Conservation (phyloP, 1,284 basidiomycete genomes). For the Tilletia caries region DNA sequence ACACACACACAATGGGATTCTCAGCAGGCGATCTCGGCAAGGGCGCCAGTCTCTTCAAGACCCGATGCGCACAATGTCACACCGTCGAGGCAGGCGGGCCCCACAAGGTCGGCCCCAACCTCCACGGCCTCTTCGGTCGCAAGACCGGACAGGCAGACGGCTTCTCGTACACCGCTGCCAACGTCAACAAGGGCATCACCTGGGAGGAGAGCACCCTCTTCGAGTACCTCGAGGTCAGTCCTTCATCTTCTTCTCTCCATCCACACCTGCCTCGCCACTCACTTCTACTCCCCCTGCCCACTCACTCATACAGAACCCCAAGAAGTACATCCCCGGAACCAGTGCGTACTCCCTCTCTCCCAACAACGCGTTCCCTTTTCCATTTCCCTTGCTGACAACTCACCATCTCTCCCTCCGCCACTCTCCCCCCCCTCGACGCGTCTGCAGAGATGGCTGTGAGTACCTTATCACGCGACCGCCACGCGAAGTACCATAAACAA, state of each 20-base stretch:
- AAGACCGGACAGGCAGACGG: conserved; percentile 75
- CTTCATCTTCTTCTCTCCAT: background rate
- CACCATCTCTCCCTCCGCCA: background rate
- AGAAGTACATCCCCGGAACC: conserved; percentile 67
- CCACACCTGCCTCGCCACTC: no score
- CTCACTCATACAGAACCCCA: conserved; percentile 70
- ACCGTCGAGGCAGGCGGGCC: conserved; percentile 78
- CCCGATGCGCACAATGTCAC: conserved; percentile 96
- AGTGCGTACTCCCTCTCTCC: conserved; percentile 14
- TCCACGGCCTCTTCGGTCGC: conserved; percentile 82
- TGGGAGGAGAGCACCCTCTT: conserved; percentile 85
- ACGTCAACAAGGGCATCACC: conserved; percentile 86
- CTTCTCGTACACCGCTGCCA: conserved; percentile 91
- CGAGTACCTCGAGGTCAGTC: conserved; percentile 66
- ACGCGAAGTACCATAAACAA: no score
- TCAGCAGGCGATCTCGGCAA: conserved; percentile 45
- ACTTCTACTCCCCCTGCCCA: background rate
- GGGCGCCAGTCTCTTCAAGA: conserved; percentile 58
- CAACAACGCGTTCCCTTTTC: background rate
- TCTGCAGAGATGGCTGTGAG: conserved; percentile 15
- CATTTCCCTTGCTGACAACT: background rate
- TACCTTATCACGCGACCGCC: background rate
- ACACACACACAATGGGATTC: conserved; percentile 35
- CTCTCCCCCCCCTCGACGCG: background rate
- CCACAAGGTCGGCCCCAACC: conserved; percentile 88